Base-by-base conservation (phyloP, 495 filamentous ascomycete species). In the Neurospora tetraspora region DNA sequence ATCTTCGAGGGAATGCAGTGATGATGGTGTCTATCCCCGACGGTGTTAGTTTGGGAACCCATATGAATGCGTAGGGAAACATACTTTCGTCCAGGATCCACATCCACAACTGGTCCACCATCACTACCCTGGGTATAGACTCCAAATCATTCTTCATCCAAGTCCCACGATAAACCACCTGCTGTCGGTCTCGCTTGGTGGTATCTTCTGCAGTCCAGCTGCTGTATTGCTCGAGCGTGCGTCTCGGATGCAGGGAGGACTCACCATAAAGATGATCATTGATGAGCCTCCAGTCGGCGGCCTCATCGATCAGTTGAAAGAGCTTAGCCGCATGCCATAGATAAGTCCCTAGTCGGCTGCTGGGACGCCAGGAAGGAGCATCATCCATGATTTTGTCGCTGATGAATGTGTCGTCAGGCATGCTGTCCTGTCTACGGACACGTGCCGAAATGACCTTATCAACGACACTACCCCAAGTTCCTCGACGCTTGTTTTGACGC, bases 81-180 rank as follows among this genome's bases (percentile, higher is more conserved):
- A 4, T 37, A 76, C 74, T 76, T 12, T 86, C 85, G 27, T 90
- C 89, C 16, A 92, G 73, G 36, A 92, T 86, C 89, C 89, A 92
- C 83, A 92, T 85, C 90, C 90, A 92, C 10, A 92, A 81, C 77
- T 92, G 90, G 73, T 92, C 91, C 4, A 91, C 90, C 91, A 92
- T 93, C 74, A 92, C 86, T 12, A 92, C 86, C 71, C 91, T 88
- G 0, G 88, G 86, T n/a, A 90, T 77, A 6, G 75, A 74, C 47
- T 77, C 75, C 7, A 72, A 72, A 31, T 77, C 75, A 36, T 73
- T 77, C 68, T 72, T 69, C 73, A 73, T 70, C 43, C 72, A 37
- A 5, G 75, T 77, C 5, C 71, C 75, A 36, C 75, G 73, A 53
- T 75, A 77, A 2, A 77, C 73, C 3, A 77, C 75, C 47, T 77